phyloP scores from a whole-genome alignment of 306 rosid genomes.

The Lupinus albus region DNA sequence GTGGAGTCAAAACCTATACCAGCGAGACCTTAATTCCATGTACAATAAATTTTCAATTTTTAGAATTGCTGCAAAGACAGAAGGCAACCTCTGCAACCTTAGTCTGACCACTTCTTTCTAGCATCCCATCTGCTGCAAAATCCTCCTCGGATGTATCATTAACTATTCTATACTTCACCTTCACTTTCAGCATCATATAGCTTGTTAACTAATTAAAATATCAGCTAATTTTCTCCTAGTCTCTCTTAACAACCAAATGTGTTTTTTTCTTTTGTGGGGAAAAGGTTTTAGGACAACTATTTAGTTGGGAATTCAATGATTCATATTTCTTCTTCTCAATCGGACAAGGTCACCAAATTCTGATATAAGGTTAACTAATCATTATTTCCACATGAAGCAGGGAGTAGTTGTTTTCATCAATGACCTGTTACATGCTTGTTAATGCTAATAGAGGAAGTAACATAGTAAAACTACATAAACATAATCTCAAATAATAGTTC shows the following conservation, averaged over 20 bases:
- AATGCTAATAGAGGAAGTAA: neutral
- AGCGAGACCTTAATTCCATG: neutral
- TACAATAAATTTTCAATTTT: constrained; percentile 1
- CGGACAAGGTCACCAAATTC: neutral
- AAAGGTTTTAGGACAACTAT: neutral
- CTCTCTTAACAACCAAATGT: neutral
- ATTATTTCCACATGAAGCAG: neutral
- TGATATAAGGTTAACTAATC: neutral
- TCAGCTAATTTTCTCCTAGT: neutral
- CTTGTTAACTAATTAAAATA: constrained; percentile 12
- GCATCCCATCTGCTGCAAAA: constrained; percentile 1
- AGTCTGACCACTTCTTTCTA: neutral
- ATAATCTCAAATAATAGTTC: neutral
- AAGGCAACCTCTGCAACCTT: neutral
- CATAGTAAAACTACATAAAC: neutral
- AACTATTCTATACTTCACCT: neutral
- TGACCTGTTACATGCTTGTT: neutral
- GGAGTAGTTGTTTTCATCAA: neutral
- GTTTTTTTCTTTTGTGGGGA: neutral
- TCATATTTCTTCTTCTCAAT: neutral
- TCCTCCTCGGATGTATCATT: neutral
- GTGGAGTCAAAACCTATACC: neutral
- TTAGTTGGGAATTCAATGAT: neutral
- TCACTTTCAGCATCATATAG: neutral
- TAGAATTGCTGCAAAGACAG: neutral